Evolutionary conservation across 352 stramenopile species (phyloP).

Genomic region (Globisporangium paroecandrum): DNA sequence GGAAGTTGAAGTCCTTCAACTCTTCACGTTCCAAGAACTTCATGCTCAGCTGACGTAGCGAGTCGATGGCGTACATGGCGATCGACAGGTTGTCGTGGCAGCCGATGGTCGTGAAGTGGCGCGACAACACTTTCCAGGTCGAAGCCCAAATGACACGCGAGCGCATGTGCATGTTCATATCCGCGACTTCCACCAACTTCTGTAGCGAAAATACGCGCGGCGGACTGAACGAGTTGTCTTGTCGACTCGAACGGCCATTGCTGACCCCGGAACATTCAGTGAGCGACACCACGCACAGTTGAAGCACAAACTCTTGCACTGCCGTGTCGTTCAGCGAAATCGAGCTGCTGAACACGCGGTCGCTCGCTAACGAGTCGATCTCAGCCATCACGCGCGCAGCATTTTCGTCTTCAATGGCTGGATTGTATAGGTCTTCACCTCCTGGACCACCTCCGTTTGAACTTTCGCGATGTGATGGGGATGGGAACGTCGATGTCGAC

Average conservation of each 20-base stretch:
- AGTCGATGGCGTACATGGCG: slow-evolving; percentile 99
- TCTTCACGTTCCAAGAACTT: slow-evolving; percentile 99
- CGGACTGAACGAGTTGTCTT: slow-evolving; percentile 38
- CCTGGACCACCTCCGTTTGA: slow-evolving; percentile 24
- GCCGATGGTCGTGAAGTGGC: slow-evolving; percentile 97
- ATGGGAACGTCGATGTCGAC: slow-evolving; percentile 32
- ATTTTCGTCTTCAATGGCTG: slow-evolving; percentile 83
- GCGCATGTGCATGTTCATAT: slow-evolving; percentile 99
- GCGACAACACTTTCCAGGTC: slow-evolving; percentile 96
- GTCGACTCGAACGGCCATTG: slow-evolving; percentile 34
- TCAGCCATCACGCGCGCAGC: slow-evolving; percentile 74
- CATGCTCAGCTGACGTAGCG: slow-evolving; percentile 98
- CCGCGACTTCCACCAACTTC: slow-evolving; percentile 98
- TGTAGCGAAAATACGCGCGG: slow-evolving; percentile 98
- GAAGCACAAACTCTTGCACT: slow-evolving; percentile 88
- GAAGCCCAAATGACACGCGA: slow-evolving; percentile 97
- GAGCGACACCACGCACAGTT: slow-evolving; percentile 89
- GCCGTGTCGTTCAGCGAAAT: slow-evolving; percentile 70
- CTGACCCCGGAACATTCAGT: slow-evolving; percentile 82
- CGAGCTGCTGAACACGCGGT: slow-evolving; percentile 91
- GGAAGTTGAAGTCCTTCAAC: slow-evolving; percentile 98
- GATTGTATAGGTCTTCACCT: slow-evolving; percentile 59
- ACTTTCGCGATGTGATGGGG: slow-evolving; percentile 44
- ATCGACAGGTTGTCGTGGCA: slow-evolving; percentile 96
- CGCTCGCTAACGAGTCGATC: slow-evolving; percentile 85